Conservation (phyloP, 1,284 basidiomycete genomes). For the Irpex sp. region DNA sequence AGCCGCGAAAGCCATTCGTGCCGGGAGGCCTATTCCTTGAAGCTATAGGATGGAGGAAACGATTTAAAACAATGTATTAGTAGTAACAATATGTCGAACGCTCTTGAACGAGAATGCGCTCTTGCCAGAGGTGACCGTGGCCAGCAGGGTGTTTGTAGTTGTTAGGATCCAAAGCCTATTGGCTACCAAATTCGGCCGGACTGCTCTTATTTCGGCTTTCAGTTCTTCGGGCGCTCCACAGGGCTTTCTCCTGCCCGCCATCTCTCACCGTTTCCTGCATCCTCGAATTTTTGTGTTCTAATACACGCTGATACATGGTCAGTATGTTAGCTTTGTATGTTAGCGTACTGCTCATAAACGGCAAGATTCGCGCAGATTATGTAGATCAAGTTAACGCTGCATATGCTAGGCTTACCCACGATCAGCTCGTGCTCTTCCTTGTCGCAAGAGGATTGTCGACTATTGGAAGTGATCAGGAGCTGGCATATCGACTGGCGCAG, state of each 20-base stretch:
- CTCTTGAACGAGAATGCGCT: neutral
- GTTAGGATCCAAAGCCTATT: conserved; percentile 3
- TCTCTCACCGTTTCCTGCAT: neutral
- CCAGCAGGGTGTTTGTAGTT: neutral
- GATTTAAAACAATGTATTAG: no score
- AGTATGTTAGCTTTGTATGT: neutral
- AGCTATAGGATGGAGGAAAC: no score
- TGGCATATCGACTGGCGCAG: conserved; percentile 73
- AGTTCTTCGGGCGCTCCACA: conserved; percentile 1
- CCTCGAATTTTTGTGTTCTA: neutral
- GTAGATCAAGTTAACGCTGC: conserved; percentile 63
- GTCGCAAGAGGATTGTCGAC: conserved; percentile 73
- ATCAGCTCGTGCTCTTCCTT: conserved; percentile 80
- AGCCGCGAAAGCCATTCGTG: conserved; percentile 65
- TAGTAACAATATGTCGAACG: no score
- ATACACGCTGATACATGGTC: conserved; percentile 7
- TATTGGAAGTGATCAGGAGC: conserved; percentile 65
- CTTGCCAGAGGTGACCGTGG: neutral
- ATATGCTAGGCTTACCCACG: conserved; percentile 72
- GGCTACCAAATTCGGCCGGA: neutral
- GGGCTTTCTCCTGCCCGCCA: neutral
- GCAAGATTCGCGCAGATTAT: conserved; percentile 29
- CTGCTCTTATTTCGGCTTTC: neutral
- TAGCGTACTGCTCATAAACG: conserved; percentile 17
- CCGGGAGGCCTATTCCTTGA: conserved; percentile 56